A percentile compares a stretch with the other conserved stretches of the same genome.
phyloP scores from a whole-genome alignment of 352 stramenopile species.

The Peronosclerospora sorghi region DNA sequence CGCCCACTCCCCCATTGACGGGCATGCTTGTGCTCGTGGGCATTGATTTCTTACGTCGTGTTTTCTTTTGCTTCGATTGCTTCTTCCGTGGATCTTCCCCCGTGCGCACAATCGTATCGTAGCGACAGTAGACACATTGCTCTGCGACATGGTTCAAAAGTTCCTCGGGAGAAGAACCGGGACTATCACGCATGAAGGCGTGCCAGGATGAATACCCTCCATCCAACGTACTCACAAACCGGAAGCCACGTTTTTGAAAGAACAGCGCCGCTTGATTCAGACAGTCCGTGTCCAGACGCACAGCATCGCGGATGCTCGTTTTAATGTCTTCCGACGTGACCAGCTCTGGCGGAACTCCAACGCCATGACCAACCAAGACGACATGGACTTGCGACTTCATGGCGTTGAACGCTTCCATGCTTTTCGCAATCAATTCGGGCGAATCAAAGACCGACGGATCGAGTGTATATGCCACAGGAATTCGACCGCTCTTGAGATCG shows the following conservation, averaged over 20 bases:
- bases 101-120: slow-evolving; percentile 60
- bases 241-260: slow-evolving; percentile 76
- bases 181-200: slow-evolving; percentile 67
- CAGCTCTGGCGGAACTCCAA: slow-evolving; percentile 49
- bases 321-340: slow-evolving; percentile 54
- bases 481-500: slow-evolving; percentile 67
- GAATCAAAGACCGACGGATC: slow-evolving; percentile 74
- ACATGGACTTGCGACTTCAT: slow-evolving; percentile 70
- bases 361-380: slow-evolving; percentile 62
- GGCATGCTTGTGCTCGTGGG: slow-evolving; percentile 55
- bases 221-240: slow-evolving; percentile 69
- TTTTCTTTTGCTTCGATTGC: slow-evolving; percentile 27
- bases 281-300: slow-evolving; percentile 49
- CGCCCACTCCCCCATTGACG: slow-evolving; percentile 60
- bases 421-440: slow-evolving; percentile 62
- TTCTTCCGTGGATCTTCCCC: slow-evolving; percentile 56
- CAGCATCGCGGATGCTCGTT: slow-evolving; percentile 64
- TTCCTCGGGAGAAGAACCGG: slow-evolving; percentile 43
- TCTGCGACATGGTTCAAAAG: slow-evolving; percentile 53
- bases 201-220: slow-evolving; percentile 76
- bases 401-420: slow-evolving; percentile 53
- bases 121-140: slow-evolving; percentile 71
- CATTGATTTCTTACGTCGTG: slow-evolving; percentile 60
- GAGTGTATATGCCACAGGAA: slow-evolving; percentile 63
- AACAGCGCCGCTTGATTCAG: slow-evolving; percentile 71